These are phyloP conservation scores for Phellopilus nigrolimitatus DNA, from an alignment of 1,284 basidiomycete genomes.

Conservation along the genomic window DNA sequence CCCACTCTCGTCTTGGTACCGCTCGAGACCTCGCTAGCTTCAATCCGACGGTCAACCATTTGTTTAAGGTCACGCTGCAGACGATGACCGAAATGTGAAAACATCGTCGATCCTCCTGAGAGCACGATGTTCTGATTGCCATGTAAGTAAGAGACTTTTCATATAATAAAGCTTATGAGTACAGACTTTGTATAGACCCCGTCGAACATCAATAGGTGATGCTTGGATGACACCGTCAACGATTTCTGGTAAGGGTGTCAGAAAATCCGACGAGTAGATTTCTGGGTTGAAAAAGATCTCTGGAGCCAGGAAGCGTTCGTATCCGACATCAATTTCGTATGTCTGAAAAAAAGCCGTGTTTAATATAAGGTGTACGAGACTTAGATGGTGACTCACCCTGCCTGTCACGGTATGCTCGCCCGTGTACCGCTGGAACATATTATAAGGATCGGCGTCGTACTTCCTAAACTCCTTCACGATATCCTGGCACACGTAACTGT, in stretches of 20 bases:
- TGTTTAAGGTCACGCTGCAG: conserved; percentile 94
- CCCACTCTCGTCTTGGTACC: conserved; percentile 62
- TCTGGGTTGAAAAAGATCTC: conserved; percentile 99
- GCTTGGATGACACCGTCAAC: conserved; percentile 96
- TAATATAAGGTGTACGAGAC: neutral
- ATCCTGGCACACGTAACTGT: conserved; percentile 98
- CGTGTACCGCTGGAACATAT: conserved; percentile 92
- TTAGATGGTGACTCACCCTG: conserved; percentile 51
- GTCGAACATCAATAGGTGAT: conserved; percentile 92
- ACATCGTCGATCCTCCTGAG: conserved; percentile 96
- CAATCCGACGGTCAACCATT: conserved; percentile 88
- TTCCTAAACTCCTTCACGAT: conserved; percentile 99
- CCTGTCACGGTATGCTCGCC: conserved; percentile 93
- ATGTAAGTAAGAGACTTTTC: neutral
- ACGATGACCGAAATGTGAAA: conserved; percentile 94
- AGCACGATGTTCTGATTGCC: conserved; percentile 82
- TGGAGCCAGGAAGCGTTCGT: conserved; percentile 98
- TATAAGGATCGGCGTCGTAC: conserved; percentile 95
- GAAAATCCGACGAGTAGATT: conserved; percentile 96
- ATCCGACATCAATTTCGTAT: conserved; percentile 92
- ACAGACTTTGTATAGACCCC: conserved; percentile 93
- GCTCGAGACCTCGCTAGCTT: conserved; percentile 70
- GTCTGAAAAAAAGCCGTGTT: conserved; percentile 57
- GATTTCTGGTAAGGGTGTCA: conserved; percentile 94
- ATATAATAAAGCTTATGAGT: neutral